Evolutionary conservation across 257 asterid species (phyloP).

Genomic region (Solanum habrochaites): DNA sequence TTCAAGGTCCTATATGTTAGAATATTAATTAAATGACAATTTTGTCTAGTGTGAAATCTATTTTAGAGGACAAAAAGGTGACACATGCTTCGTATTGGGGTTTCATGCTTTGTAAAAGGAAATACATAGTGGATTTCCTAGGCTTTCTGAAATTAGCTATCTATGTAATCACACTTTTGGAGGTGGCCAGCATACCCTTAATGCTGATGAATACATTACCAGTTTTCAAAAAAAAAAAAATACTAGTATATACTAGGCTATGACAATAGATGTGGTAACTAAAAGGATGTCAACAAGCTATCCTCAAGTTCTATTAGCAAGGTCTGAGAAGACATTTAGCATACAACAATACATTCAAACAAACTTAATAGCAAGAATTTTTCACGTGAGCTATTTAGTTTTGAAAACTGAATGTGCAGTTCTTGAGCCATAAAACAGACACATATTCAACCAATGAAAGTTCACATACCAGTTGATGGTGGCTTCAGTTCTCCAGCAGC

Average conservation of each 20-base stretch:
- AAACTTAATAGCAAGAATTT: not conserved
- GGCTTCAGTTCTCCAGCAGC: slow-evolving; percentile 99
- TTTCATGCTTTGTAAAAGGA: not conserved
- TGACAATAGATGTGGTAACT: not conserved
- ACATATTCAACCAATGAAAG: slow-evolving; percentile 1
- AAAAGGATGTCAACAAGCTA: not conserved
- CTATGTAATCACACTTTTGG: not conserved
- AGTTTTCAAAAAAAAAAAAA: too few species aligned
- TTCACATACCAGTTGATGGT: slow-evolving; percentile 70
- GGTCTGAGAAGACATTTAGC: not conserved
- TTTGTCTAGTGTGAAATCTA: not conserved
- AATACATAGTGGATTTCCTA: not conserved
- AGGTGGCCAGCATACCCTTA: not conserved
- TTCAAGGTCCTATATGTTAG: not conserved
- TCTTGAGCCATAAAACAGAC: not conserved
- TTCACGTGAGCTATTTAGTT: not conserved
- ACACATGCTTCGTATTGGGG: not conserved
- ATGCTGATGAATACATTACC: not conserved
- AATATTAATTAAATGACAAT: not conserved
- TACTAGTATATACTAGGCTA: not conserved
- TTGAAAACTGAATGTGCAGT: not conserved
- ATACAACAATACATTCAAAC: not conserved
- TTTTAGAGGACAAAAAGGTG: not conserved
- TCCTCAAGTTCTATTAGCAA: not conserved
- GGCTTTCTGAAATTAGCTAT: not conserved